phyloP scores from a whole-genome alignment of 768 basidiomycete genomes.

The Hericium erinaceus region DNA sequence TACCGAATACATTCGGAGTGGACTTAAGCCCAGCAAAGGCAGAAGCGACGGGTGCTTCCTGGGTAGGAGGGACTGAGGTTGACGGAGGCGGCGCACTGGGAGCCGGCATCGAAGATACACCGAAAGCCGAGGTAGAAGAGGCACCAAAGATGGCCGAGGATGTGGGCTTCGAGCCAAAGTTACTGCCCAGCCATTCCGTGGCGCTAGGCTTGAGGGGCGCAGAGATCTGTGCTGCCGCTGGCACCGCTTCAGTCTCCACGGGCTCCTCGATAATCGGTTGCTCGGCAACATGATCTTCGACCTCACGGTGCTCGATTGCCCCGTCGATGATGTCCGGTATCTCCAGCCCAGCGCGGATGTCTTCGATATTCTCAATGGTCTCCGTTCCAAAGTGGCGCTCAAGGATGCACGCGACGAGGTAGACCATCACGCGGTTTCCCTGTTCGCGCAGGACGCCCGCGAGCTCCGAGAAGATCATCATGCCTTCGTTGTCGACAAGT shows the following conservation, averaged over 20 bases:
- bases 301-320: conserved; percentile 11
- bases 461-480: conserved; percentile 60
- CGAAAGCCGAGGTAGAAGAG: conserved; percentile 15
- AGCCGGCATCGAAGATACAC: conserved; percentile 4
- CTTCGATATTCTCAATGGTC: conserved; percentile 68
- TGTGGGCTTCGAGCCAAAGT: conserved; percentile 22
- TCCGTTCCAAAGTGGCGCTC: conserved; percentile 81
- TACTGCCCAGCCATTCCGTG: conserved; percentile 25
- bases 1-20: conserved; percentile 26
- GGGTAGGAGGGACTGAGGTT: conserved; percentile 2
- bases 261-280: conserved; percentile 22
- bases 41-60: conserved; percentile 2
- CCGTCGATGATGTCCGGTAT: conserved; percentile 68
- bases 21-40: conserved; percentile 28
- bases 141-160: conserved; percentile 10
- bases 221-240: not conserved
- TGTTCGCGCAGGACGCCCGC: conserved; percentile 55
- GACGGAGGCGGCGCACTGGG: conserved; percentile 4
- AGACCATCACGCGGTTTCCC: conserved; percentile 64
- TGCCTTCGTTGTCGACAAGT: conserved; percentile 53
- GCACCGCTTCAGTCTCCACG: conserved; percentile 1
- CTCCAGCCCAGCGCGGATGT: conserved; percentile 45
- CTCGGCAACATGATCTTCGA: conserved; percentile 14
- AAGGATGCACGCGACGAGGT: conserved; percentile 81
- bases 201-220: conserved; percentile 18